phyloP scores from a whole-genome alignment of 768 basidiomycete species.

The Piloderma croceum region DNA sequence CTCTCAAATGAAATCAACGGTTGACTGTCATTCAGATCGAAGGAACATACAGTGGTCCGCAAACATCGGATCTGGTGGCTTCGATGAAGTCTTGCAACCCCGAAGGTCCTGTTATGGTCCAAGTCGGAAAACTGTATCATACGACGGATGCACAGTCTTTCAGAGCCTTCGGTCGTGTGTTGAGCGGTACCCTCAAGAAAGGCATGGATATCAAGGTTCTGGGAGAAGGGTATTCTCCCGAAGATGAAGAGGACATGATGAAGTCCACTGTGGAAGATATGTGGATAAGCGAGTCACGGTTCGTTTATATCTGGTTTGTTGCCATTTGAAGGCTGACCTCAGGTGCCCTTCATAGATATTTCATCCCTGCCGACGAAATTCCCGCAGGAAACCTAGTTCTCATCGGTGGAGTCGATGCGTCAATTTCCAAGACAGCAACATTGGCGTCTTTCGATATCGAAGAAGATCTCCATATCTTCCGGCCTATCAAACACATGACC shows the following conservation, averaged over 20 bases:
- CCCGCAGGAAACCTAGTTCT: slow-evolving; percentile 91
- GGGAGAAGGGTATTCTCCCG: slow-evolving; percentile 96
- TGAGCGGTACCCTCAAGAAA: slow-evolving; percentile 84
- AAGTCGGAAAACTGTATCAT: slow-evolving; percentile 91
- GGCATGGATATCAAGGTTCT: slow-evolving; percentile 90
- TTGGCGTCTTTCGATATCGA: slow-evolving; percentile 65
- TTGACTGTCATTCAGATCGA: slow-evolving; percentile 48
- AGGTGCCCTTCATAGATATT: slow-evolving; percentile 70
- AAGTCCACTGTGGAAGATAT: slow-evolving; percentile 77
- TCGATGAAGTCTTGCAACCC: slow-evolving; percentile 82
- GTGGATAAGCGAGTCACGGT: slow-evolving; percentile 91
- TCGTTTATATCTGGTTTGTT: too few relatives aligned
- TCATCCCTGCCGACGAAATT: slow-evolving; percentile 82
- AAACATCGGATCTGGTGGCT: slow-evolving; percentile 69
- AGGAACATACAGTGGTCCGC: slow-evolving; percentile 82
- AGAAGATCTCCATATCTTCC: slow-evolving; percentile 92
- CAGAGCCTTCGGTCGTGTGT: slow-evolving; percentile 89
- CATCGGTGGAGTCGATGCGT: slow-evolving; percentile 88
- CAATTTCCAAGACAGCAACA: slow-evolving; percentile 94
- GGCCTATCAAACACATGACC: slow-evolving; percentile 93
- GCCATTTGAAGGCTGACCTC: too few relatives aligned
- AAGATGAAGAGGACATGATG: slow-evolving; percentile 98
- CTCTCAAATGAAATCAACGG: background rate
- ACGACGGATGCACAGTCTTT: slow-evolving; percentile 96
- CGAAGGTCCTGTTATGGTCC: slow-evolving; percentile 86